Evolutionary conservation across 2,329 filamentous ascomycete species (phyloP), one percentile per base, ranked within the genome.

Genomic region (Calonectria honghensis): DNA sequence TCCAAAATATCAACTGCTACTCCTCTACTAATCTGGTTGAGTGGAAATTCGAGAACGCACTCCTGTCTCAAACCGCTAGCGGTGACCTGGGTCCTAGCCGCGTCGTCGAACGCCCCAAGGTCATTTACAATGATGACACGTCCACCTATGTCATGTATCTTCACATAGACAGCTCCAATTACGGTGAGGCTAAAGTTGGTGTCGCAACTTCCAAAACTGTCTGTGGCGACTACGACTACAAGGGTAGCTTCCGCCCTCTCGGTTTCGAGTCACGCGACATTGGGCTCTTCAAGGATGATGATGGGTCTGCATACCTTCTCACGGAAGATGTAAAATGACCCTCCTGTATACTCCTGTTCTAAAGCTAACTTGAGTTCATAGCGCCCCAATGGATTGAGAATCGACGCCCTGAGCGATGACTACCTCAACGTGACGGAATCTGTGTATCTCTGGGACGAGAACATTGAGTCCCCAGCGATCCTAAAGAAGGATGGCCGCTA

Each of bases 1-100:
- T 94, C 82, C 89, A 91, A 73, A 91, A 91, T 67, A 86, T 94
- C 77, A 94, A 93, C 81, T 94, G 93, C 84, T 94, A 94, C 82
- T 91, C 90, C 0, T 93, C 90, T 18, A 86, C 86, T 16, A 84
- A 94, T 81, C 87, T 94, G 0, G 89, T 93, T 0, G 88, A 92
- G 76, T 94, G 93, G 93, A 90, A 85, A 0, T 92, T 90, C 72
- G 90, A 89, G 41, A 90, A 90, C 16, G 89, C 91, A 0, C 85
- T 94, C 0, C 85, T 94, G 2, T 90, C 90, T 0, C 87, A 86
- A 0, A 88, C 89, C 10, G 32, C 5, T 75, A 82, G 79, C 2
- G 90, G 87, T 0, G 92, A 94, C 74, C 85, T 93, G 0, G 92
- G 92, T 0, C 91, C 91, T 0, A 88, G 88, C 75, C 89, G 92